Conservation (phyloP, 2,329 filamentous ascomycete species). For the Plectosphaerella plurivora region DNA sequence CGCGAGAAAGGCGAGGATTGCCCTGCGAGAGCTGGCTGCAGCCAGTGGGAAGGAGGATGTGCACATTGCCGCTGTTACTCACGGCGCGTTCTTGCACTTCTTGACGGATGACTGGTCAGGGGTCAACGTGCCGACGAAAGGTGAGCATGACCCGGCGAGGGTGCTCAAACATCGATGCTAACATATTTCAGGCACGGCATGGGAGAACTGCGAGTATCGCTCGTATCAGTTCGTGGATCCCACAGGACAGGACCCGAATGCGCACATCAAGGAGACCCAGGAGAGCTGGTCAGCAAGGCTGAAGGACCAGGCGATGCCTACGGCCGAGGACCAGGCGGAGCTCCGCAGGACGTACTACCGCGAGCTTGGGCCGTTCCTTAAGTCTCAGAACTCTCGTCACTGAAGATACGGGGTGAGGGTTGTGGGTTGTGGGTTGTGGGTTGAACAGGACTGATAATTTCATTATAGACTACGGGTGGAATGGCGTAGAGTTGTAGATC, state of each 20-base stretch:
- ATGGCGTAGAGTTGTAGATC: too few species aligned
- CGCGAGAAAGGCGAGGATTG: conserved; percentile 55
- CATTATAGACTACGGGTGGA: too few species aligned
- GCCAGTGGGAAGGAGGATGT: conserved; percentile 31
- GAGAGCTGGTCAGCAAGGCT: conserved; percentile 41
- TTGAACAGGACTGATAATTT: too few species aligned
- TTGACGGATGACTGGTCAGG: conserved; percentile 78
- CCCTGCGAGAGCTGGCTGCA: conserved; percentile 48
- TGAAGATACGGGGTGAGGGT: not conserved
- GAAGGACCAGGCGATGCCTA: conserved; percentile 34
- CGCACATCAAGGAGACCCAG: conserved; percentile 41
- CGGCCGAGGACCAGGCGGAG: conserved; percentile 40
- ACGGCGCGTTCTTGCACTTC: conserved; percentile 81
- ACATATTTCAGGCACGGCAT: conserved; percentile 56
- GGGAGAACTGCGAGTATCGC: conserved; percentile 70
- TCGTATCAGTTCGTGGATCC: conserved; percentile 60
- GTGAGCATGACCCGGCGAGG: conserved; percentile 26
- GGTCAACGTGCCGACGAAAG: conserved; percentile 31
- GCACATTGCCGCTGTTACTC: conserved; percentile 72
- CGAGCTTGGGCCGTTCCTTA: conserved; percentile 17
- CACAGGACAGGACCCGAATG: conserved; percentile 42
- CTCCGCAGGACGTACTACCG: conserved; percentile 32
- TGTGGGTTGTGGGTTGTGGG: too few species aligned
- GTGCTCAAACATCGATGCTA: not conserved
- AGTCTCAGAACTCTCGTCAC: not conserved